A percentile compares a stretch with the other conserved stretches of the same genome.
Evolutionary conservation across 2,329 filamentous ascomycete species (phyloP).

Genomic region (Zymoseptoria brevis): DNA sequence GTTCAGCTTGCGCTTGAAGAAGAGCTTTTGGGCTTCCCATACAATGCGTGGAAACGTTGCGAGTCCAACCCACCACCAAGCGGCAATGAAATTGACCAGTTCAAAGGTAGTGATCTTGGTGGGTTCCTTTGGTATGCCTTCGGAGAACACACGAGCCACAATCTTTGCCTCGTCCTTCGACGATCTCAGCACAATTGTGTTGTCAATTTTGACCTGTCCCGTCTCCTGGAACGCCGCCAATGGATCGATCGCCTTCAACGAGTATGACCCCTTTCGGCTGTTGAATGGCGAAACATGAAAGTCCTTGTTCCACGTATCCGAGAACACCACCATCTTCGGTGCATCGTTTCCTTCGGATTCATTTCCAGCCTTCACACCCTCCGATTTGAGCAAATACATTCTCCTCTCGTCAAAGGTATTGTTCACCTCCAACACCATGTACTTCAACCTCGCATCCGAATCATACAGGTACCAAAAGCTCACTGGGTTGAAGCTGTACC

Average conservation of each 20-base stretch:
- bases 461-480: conserved; percentile 76
- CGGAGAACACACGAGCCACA: conserved; percentile 52
- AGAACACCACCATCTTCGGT: conserved; percentile 32
- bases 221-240: conserved; percentile 28
- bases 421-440: conserved; percentile 66
- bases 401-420: conserved; percentile 68
- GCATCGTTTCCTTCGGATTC: conserved; percentile 4
- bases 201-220: conserved; percentile 40
- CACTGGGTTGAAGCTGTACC: conserved; percentile 66
- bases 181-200: conserved; percentile 53
- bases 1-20: conserved; percentile 49
- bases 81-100: conserved; percentile 21
- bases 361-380: neutral
- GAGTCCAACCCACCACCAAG: conserved; percentile 62
- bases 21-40: conserved; percentile 51
- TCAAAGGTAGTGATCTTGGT: conserved; percentile 33
- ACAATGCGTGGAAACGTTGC: conserved; percentile 59
- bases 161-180: conserved; percentile 55
- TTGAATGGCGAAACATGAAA: conserved; percentile 75
- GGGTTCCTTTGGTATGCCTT: conserved; percentile 45
- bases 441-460: conserved; percentile 46
- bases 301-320: conserved; percentile 56
- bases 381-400: conserved; percentile 49
- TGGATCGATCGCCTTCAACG: conserved; percentile 40
- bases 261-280: conserved; percentile 42